These are phyloP conservation scores for Colletotrichum lupini DNA, from an alignment of 2,329 filamentous ascomycete species.

Conservation along the genomic window DNA sequence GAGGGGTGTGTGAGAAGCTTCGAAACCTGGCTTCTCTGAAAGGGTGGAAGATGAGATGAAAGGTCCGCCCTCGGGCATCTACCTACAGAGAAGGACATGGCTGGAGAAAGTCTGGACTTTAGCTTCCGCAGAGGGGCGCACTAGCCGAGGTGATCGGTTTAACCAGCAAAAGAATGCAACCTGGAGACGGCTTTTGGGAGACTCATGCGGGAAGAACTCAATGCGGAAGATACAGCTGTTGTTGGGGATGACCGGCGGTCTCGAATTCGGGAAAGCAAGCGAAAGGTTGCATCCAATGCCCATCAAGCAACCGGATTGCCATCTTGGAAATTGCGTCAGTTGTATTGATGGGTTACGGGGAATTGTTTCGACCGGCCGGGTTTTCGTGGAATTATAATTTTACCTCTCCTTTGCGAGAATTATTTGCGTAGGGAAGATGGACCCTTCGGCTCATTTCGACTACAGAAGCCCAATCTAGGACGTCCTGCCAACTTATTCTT, in stretches of 20 bases:
- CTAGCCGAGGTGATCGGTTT: neutral
- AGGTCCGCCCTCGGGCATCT: neutral
- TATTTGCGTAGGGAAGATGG: neutral
- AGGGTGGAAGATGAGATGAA: constrained; percentile 10
- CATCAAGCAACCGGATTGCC: neutral
- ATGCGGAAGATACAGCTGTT: neutral
- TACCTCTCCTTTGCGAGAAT: neutral
- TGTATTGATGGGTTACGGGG: neutral
- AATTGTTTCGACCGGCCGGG: neutral
- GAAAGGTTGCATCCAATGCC: neutral
- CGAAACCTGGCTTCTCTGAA: constrained; percentile 7
- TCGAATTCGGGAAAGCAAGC: neutral
- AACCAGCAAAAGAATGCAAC: neutral
- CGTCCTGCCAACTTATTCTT: neutral
- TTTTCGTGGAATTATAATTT: neutral
- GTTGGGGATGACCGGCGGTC: neutral
- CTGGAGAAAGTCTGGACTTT: neutral
- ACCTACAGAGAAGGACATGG: neutral
- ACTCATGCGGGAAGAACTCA: neutral
- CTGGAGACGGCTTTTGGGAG: neutral
- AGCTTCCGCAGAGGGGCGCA: neutral
- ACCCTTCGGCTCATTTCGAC: neutral
- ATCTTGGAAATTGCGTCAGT: neutral
- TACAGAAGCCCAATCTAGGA: neutral
- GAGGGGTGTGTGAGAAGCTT: constrained; percentile 11